phyloP scores from a whole-genome alignment of 805 yeast genomes.

The Metschnikowia peoriensis region DNA sequence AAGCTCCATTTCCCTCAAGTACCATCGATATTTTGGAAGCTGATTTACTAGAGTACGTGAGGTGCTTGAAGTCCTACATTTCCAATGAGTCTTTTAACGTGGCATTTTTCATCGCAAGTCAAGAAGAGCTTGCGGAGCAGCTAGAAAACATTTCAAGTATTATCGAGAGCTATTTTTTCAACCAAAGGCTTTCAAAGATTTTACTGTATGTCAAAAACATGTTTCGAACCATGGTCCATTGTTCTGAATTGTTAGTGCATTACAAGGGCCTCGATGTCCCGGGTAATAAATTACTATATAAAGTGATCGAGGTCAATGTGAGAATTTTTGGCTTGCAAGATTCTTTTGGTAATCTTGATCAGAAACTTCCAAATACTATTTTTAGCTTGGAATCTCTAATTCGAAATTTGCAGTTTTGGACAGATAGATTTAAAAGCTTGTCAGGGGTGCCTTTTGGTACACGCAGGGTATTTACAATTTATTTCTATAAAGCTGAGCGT shows the following conservation, averaged over 20 bases:
- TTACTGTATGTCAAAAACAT: not conserved
- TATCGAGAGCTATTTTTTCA: not conserved
- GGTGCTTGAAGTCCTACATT: not conserved
- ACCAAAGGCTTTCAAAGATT: not conserved
- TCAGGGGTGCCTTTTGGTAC: no score
- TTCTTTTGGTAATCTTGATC: not conserved
- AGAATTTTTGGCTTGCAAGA: not conserved
- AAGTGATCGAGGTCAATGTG: conserved; percentile 2
- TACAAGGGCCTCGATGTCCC: not conserved
- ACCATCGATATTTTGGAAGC: not conserved
- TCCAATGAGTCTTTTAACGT: not conserved
- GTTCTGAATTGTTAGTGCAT: not conserved
- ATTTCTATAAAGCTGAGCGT: no score
- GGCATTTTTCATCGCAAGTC: not conserved
- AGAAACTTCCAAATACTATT: no score
- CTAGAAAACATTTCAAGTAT: not conserved
- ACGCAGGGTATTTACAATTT: no score
- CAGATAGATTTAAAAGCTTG: not conserved
- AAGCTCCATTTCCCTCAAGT: no score
- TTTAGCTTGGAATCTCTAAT: not conserved
- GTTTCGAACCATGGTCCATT: not conserved
- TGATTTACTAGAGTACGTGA: not conserved
- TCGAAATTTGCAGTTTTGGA: not conserved
- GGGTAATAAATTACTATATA: conserved; percentile 2
- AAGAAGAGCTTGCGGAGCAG: not conserved